These are phyloP conservation scores for Cordyceps tenuipes DNA, from an alignment of 2,329 filamentous ascomycete species.

Conservation along the genomic window DNA sequence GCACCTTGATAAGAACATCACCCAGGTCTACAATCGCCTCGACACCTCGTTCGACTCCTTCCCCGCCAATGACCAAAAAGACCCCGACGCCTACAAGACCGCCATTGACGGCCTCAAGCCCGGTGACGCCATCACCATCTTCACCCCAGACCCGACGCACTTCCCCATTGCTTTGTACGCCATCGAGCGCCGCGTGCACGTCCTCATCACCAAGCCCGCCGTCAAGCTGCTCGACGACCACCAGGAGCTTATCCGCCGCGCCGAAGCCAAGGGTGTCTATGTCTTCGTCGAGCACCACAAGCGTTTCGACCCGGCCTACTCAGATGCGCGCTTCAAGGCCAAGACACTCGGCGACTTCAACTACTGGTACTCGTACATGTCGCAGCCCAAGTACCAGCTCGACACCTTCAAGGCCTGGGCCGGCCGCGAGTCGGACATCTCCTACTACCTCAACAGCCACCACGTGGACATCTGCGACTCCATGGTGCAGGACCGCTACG, in stretches of 20 bases:
- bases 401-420: constrained; percentile 96
- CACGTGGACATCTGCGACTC: constrained; percentile 89
- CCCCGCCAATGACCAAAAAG: constrained; percentile 62
- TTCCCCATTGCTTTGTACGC: constrained; percentile 89
- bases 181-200: constrained; percentile 79
- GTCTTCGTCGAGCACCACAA: constrained; percentile 97
- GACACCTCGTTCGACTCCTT: constrained; percentile 81
- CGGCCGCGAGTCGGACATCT: constrained; percentile 84
- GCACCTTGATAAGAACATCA: constrained; percentile 82
- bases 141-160: constrained; percentile 89
- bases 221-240: constrained; percentile 79
- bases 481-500: constrained; percentile 69
- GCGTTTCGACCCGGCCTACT: constrained; percentile 87
- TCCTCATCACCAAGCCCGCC: constrained; percentile 89
- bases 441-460: constrained; percentile 92
- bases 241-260: constrained; percentile 62
- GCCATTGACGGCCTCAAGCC: constrained; percentile 77
- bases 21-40: constrained; percentile 76
- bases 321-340: constrained; percentile 74
- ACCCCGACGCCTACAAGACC: constrained; percentile 76
- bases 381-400: constrained; percentile 80
- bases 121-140: constrained; percentile 89
- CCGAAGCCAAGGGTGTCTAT: constrained; percentile 68
- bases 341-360: constrained; percentile 84
- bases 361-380: constrained; percentile 98